phyloP scores from a whole-genome alignment of 1,284 basidiomycete genomes.

The Pseudozyma hubeiensis region DNA sequence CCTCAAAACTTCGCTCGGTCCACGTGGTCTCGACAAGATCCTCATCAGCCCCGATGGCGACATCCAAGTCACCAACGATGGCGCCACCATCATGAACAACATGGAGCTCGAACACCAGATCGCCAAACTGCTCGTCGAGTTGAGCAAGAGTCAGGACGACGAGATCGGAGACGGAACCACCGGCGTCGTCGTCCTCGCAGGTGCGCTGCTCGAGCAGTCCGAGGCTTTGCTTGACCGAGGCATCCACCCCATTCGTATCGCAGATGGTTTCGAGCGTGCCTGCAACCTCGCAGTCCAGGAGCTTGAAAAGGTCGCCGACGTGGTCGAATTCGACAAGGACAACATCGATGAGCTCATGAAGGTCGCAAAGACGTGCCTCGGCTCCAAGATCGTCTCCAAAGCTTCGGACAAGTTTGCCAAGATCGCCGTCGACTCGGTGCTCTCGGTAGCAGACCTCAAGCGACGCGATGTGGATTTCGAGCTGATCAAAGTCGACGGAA shows the following conservation, averaged over 20 bases:
- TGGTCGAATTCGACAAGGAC: slow-evolving; percentile 82
- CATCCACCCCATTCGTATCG: slow-evolving; percentile 97
- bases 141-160: slow-evolving; percentile 97
- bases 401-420: slow-evolving; percentile 93
- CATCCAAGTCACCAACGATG: slow-evolving; percentile 98
- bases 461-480: slow-evolving; percentile 97
- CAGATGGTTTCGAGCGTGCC: slow-evolving; percentile 96
- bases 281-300: slow-evolving; percentile 89
- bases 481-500: slow-evolving; percentile 98
- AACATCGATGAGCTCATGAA: slow-evolving; percentile 81
- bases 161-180: slow-evolving; percentile 99
- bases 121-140: slow-evolving; percentile 94
- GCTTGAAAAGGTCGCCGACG: slow-evolving; percentile 92
- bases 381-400: slow-evolving; percentile 98
- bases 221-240: slow-evolving; percentile 90
- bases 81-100: slow-evolving; percentile 74
- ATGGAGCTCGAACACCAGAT: slow-evolving; percentile 94
- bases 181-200: slow-evolving; percentile 97
- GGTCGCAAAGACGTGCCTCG: slow-evolving; percentile 93
- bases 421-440: slow-evolving; percentile 96
- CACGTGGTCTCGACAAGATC: slow-evolving; percentile 98
- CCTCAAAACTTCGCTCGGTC: slow-evolving; percentile 92
- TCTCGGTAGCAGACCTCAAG: slow-evolving; percentile 93
- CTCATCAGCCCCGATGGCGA: slow-evolving; percentile 98
- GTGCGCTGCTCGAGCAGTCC: slow-evolving; percentile 89